Percentiles rank a stretch among this genome's conserved stretches.
Conservation (phyloP, 2,329 filamentous ascomycete species). For the Westerdykella aurantiaca region DNA sequence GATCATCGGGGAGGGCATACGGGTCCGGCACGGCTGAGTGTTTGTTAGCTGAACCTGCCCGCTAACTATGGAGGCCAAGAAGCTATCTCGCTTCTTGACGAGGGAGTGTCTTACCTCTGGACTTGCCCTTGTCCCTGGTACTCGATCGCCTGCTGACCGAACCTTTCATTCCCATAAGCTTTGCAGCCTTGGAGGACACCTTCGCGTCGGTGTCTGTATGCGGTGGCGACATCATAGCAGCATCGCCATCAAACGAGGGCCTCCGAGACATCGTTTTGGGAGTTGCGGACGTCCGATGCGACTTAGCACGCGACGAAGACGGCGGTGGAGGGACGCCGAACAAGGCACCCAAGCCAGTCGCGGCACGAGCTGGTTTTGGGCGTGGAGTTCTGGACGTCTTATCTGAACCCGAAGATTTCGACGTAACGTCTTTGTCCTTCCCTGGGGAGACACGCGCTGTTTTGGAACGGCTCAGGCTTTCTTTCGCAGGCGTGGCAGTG, state of each 20-base stretch:
- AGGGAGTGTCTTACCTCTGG: conserved; percentile 40
- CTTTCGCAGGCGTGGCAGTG: conserved; percentile 28
- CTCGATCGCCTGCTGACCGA: conserved; percentile 40
- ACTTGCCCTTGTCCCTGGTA: conserved; percentile 43
- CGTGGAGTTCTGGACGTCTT: conserved; percentile 53
- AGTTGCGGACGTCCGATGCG: conserved; percentile 56
- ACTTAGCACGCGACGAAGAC: conserved; percentile 59
- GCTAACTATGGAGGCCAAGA: conserved; percentile 31
- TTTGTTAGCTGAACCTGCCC: conserved; percentile 30
- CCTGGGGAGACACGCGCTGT: conserved; percentile 44
- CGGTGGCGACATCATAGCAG: conserved; percentile 65
- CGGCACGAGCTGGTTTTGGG: conserved; percentile 50
- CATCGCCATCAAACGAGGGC: conserved; percentile 60
- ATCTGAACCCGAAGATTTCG: conserved; percentile 69
- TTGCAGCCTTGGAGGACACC: conserved; percentile 71
- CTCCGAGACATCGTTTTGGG: conserved; percentile 60
- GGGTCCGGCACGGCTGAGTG: conserved; percentile 46
- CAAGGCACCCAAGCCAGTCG: conserved; percentile 57
- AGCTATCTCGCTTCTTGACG: conserved; percentile 15
- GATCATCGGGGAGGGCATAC: conserved; percentile 58
- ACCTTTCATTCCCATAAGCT: conserved; percentile 58
- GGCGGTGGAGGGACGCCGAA: conserved; percentile 48
- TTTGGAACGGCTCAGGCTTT: conserved; percentile 50
- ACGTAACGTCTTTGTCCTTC: conserved; percentile 57
- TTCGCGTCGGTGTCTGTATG: conserved; percentile 57